phyloP scores from a whole-genome alignment of 129 eudicot genomes.

The Scalesia atractyloides region DNA sequence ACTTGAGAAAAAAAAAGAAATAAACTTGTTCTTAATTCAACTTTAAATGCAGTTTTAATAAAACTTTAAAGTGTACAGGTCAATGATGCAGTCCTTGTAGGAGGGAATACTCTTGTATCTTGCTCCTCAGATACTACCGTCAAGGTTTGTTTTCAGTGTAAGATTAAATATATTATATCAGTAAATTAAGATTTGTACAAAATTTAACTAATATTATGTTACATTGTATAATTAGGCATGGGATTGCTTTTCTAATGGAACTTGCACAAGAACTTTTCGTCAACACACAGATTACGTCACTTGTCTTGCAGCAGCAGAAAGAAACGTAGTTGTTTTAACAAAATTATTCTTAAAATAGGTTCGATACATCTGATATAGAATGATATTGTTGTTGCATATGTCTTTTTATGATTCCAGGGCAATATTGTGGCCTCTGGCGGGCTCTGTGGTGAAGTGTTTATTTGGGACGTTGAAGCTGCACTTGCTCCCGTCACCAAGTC shows the following conservation, averaged over 20 bases:
- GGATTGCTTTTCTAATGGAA: slow-evolving; percentile 82
- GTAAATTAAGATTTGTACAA: neutral
- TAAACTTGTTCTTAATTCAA: slow-evolving; percentile 10
- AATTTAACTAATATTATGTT: slow-evolving; percentile 13
- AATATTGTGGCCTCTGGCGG: slow-evolving; percentile 89
- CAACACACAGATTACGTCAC: slow-evolving; percentile 98
- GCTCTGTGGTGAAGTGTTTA: slow-evolving; percentile 91
- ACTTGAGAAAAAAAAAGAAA: neutral
- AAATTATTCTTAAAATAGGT: slow-evolving; percentile 5
- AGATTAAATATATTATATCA: slow-evolving; percentile 20
- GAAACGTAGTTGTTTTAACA: slow-evolving; percentile 50
- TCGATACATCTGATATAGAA: slow-evolving; percentile 3
- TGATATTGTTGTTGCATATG: neutral
- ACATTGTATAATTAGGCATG: slow-evolving; percentile 40
- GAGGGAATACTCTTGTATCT: slow-evolving; percentile 77
- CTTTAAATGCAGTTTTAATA: slow-evolving; percentile 6
- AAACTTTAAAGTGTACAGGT: slow-evolving; percentile 53
- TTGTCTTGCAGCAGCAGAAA: slow-evolving; percentile 88
- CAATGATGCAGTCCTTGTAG: slow-evolving; percentile 82
- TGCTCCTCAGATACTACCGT: slow-evolving; percentile 95
- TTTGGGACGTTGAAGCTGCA: slow-evolving; percentile 98
- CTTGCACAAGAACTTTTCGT: slow-evolving; percentile 76
- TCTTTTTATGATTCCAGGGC: slow-evolving; percentile 48
- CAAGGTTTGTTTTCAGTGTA: slow-evolving; percentile 55
- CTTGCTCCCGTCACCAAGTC: slow-evolving; percentile 74